A percentile compares a stretch with the other conserved stretches of the same genome.
Evolutionary conservation across 2,329 filamentous ascomycete species (phyloP).

Genomic region (Reticulascus tulasneorum): DNA sequence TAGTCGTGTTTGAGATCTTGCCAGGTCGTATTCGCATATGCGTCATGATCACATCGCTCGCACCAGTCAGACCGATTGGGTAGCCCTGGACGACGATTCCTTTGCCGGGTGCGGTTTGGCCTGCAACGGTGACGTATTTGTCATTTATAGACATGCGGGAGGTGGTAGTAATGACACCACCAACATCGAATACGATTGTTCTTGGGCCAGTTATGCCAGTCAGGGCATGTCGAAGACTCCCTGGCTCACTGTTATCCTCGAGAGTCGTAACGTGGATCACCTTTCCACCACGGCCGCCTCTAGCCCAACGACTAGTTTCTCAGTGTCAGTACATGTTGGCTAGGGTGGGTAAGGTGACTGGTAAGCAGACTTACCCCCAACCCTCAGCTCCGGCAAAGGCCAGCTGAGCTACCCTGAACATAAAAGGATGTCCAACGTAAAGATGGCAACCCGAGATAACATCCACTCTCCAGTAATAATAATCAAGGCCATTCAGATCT

Average conservation of each 20-base stretch:
- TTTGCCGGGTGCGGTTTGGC: constrained; percentile 45
- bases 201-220: constrained; percentile 36
- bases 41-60: constrained; percentile 21
- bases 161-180: constrained; percentile 42
- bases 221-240: constrained; percentile 31
- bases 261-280: constrained; percentile 33
- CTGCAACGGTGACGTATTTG: constrained; percentile 41
- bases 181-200: constrained; percentile 43
- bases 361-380: constrained; percentile 20
- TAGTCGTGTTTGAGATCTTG: constrained; percentile 23
- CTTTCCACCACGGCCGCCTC: constrained; percentile 29
- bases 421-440: constrained; percentile 22
- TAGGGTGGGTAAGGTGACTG: fast-evolving
- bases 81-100: constrained; percentile 28
- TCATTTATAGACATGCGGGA: constrained; percentile 38
- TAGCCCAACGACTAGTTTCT: constrained; percentile 21
- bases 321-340: neutral
- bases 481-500: constrained; percentile 19
- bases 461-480: constrained; percentile 27
- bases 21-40: constrained; percentile 24
- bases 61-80: constrained; percentile 26
- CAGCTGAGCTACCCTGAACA: constrained; percentile 26
- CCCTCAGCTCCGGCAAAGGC: constrained; percentile 35
- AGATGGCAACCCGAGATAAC: constrained; percentile 15
- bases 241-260: constrained; percentile 23